phyloP scores from a whole-genome alignment of 306 rosid genomes.

The Vigna reflexopilosa region DNA sequence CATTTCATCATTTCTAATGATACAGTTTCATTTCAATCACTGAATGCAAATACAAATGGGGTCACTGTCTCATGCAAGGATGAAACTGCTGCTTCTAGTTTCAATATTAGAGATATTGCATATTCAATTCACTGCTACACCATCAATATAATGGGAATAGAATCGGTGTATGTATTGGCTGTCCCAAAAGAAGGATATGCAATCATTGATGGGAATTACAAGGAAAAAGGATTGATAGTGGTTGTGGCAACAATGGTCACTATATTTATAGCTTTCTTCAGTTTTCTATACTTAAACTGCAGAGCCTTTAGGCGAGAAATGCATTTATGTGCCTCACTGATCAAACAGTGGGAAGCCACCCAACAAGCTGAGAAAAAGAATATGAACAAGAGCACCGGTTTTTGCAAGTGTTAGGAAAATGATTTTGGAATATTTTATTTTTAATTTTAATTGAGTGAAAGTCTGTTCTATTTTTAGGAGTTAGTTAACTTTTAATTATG shows the following conservation, averaged over 20 bases:
- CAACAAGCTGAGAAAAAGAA: slow-evolving; percentile 80
- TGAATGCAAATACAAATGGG: slow-evolving; percentile 44
- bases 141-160: slow-evolving; percentile 57
- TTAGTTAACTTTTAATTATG: no score
- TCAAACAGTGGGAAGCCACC: slow-evolving; percentile 75
- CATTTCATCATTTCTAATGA: slow-evolving; percentile 46
- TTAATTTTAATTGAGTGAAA: no score
- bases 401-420: not conserved
- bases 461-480: no score
- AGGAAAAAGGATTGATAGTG: slow-evolving; percentile 46
- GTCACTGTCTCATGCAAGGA: slow-evolving; percentile 51
- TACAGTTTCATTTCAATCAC: slow-evolving; percentile 42
- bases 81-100: slow-evolving; percentile 41
- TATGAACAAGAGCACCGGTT: slow-evolving; percentile 73
- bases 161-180: slow-evolving; percentile 58
- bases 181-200: slow-evolving; percentile 45
- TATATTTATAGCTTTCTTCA: slow-evolving; percentile 41
- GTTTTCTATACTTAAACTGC: slow-evolving; percentile 40
- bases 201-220: slow-evolving; percentile 39
- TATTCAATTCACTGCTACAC: slow-evolving; percentile 54
- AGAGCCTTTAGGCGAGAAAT: slow-evolving; percentile 60
- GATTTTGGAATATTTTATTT: no score
- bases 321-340: slow-evolving; percentile 64
- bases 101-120: slow-evolving; percentile 46
- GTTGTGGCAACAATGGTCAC: slow-evolving; percentile 44